phyloP scores from a whole-genome alignment of 805 yeast species.

The Cyberlindnera veronae region DNA sequence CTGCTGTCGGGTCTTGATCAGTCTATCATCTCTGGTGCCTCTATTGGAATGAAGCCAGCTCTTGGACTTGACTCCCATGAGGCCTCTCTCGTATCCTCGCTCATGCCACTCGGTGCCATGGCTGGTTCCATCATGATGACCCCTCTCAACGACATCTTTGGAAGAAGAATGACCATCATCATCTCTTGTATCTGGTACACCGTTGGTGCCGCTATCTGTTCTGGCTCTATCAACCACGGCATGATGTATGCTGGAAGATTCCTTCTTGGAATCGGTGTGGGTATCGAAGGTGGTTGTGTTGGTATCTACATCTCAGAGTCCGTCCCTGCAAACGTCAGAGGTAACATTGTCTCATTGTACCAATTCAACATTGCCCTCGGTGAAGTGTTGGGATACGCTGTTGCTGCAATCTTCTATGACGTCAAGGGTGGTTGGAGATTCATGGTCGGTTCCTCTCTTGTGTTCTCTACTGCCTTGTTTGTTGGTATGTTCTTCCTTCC shows the following conservation, averaged over 20 bases:
- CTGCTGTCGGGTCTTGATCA: slow-evolving; percentile 65
- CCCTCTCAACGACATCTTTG: slow-evolving; percentile 52
- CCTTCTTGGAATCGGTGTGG: slow-evolving; percentile 60
- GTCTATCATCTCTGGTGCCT: slow-evolving; percentile 63
- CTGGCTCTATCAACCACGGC: slow-evolving; percentile 41
- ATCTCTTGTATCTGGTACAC: slow-evolving; percentile 59
- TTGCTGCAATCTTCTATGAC: slow-evolving; percentile 57
- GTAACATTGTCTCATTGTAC: slow-evolving; percentile 57
- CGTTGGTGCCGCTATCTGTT: slow-evolving; percentile 57
- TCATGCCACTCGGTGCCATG: slow-evolving; percentile 70
- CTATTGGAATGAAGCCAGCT: slow-evolving; percentile 43
- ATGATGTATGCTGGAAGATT: slow-evolving; percentile 61
- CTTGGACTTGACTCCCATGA: slow-evolving; percentile 40
- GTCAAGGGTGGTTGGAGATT: slow-evolving; percentile 61
- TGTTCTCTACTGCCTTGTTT: slow-evolving; percentile 51
- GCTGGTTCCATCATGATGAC: slow-evolving; percentile 59
- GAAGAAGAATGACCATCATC: slow-evolving; percentile 53
- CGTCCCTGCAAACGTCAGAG: slow-evolving; percentile 55
- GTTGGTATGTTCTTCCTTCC: slow-evolving; percentile 53
- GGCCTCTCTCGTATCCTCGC: slow-evolving; percentile 50
- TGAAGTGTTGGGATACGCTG: slow-evolving; percentile 61
- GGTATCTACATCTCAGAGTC: slow-evolving; percentile 61
- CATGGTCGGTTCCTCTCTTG: slow-evolving; percentile 61
- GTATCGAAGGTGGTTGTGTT: slow-evolving; percentile 63
- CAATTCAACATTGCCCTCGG: slow-evolving; percentile 66